Evolutionary conservation across 2,329 filamentous ascomycete genomes (phyloP).

Genomic region (Diaporthe sp.): DNA sequence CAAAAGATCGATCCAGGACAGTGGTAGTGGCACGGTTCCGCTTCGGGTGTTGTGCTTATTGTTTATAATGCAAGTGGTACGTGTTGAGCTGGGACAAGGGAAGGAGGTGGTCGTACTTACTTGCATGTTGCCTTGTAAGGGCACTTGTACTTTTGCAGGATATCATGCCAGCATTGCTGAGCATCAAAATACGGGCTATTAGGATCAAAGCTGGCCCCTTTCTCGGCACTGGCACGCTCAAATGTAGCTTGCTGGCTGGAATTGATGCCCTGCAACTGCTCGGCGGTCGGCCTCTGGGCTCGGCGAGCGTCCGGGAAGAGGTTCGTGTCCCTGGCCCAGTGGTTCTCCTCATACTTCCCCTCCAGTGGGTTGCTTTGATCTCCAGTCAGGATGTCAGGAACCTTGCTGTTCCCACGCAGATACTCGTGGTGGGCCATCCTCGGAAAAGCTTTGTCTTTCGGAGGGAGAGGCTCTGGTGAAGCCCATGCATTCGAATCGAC

Average conservation of each 20-base stretch:
- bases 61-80: background rate
- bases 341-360: constrained; percentile 34
- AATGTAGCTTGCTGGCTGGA: background rate
- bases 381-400: constrained; percentile 38
- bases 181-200: constrained; percentile 60
- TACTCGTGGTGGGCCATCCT: constrained; percentile 36
- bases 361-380: constrained; percentile 6
- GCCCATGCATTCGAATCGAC: background rate
- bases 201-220: constrained; percentile 55
- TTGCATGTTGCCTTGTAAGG: constrained; percentile 63
- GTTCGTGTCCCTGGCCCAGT: constrained; percentile 44
- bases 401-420: constrained; percentile 38
- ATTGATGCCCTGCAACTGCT: constrained; percentile 39
- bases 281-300: constrained; percentile 39
- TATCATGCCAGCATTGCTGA: constrained; percentile 58
- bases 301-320: constrained; percentile 45
- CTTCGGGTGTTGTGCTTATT: background rate
- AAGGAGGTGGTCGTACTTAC: constrained; percentile 50
- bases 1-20: background rate
- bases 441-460: background rate
- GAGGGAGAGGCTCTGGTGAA: background rate
- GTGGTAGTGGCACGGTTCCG: too few relatives aligned
- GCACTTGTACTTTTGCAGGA: constrained; percentile 63
- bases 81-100: background rate
- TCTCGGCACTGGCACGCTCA: background rate